Evolutionary conservation across 2,329 filamentous ascomycete genomes (phyloP).

Genomic region (Escovopsis sp.): DNA sequence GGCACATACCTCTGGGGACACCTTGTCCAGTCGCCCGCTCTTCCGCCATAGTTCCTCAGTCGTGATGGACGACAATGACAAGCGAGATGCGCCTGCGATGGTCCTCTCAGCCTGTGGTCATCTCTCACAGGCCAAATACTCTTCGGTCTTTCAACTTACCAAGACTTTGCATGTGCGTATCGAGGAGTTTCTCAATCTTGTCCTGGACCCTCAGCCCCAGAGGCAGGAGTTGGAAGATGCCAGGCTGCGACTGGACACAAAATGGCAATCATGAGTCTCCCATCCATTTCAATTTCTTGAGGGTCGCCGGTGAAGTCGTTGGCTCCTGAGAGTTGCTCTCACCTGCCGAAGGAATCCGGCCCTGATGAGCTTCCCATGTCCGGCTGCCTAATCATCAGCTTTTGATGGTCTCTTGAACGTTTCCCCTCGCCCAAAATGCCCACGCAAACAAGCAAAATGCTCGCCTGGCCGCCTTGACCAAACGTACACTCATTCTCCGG

Average conservation of each 20-base stretch:
- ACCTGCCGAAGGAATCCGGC: constrained; percentile 64
- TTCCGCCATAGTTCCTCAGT: constrained; percentile 70
- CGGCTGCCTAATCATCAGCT: constrained; percentile 29
- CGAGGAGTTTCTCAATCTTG: constrained; percentile 73
- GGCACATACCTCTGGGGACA: constrained; percentile 49
- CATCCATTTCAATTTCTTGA: neutral
- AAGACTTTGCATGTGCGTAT: constrained; percentile 71
- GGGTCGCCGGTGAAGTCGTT: neutral
- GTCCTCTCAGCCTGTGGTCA: neutral
- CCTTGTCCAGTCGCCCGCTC: constrained; percentile 64
- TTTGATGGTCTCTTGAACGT: no score
- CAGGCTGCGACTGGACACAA: constrained; percentile 55
- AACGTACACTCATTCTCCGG: constrained; percentile 38
- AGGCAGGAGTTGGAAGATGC: constrained; percentile 84
- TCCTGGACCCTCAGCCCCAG: constrained; percentile 74
- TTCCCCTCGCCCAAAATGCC: no score
- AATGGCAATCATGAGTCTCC: constrained; percentile 1
- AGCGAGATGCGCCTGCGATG: constrained; percentile 54
- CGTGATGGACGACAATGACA: constrained; percentile 73
- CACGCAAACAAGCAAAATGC: no score
- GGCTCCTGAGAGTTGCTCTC: constrained; percentile 9
- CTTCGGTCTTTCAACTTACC: constrained; percentile 27
- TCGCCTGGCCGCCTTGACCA: no score
- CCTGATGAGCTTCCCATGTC: constrained; percentile 50
- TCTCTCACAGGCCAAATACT: no score